These are phyloP conservation scores for Arthrobotrys conoides DNA, from an alignment of 2,329 filamentous ascomycete genomes.

Conservation along the genomic window DNA sequence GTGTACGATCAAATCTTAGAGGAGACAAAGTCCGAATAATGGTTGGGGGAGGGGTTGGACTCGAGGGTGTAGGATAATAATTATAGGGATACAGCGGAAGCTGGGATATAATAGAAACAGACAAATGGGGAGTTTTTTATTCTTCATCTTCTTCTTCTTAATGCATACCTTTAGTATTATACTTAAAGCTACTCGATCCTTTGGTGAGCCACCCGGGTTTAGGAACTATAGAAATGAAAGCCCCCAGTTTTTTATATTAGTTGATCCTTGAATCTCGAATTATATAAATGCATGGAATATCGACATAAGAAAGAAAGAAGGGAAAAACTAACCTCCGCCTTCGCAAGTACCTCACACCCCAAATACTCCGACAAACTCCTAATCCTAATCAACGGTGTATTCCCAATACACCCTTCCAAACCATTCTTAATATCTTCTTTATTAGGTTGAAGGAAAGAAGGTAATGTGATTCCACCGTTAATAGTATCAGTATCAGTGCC, in stretches of 20 bases:
- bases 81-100: not conserved
- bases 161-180: conserved; percentile 79
- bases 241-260: not conserved
- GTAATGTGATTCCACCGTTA: not conserved
- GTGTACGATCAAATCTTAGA: conserved; percentile 12
- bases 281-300: no score
- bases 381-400: conserved; percentile 90
- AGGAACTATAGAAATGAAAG: conserved; percentile 73
- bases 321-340: conserved; percentile 77
- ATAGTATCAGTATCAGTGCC: not conserved
- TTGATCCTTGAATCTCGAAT: no score
- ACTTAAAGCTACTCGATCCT: conserved; percentile 91
- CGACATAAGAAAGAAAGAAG: not conserved
- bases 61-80: conserved; percentile 23
- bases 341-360: conserved; percentile 89
- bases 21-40: not conserved
- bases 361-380: conserved; percentile 87
- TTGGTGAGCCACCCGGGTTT: conserved; percentile 93
- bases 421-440: conserved; percentile 76
- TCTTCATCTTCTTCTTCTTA: conserved; percentile 4
- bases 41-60: not conserved
- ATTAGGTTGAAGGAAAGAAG: conserved; percentile 23
- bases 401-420: conserved; percentile 91
- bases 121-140: not conserved
- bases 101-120: conserved; percentile 1